A percentile compares a stretch with the other conserved stretches of the same genome.
Conservation (phyloP, 176 grass and related monocot species). For the Oryza officinalis region DNA sequence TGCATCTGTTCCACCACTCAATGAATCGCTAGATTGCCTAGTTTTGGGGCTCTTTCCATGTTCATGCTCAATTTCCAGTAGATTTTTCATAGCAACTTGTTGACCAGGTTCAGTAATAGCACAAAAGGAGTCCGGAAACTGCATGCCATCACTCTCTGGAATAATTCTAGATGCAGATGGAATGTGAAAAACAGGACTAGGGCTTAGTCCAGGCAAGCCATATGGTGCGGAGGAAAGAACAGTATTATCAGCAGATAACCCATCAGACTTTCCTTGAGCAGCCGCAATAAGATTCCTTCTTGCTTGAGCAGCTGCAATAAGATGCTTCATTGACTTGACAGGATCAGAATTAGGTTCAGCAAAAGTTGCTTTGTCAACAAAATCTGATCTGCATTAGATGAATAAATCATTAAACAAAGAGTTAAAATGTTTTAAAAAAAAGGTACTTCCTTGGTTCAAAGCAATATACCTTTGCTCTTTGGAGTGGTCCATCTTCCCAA, state of each 20-base stretch:
- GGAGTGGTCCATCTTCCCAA: slow-evolving; percentile 47
- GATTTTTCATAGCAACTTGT: slow-evolving; percentile 49
- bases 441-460: slow-evolving; percentile 8
- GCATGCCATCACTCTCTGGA: slow-evolving; percentile 48
- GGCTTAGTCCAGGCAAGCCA: slow-evolving; percentile 67
- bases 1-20: slow-evolving; percentile 69
- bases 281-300: slow-evolving; percentile 80
- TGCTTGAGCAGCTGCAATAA: slow-evolving; percentile 97
- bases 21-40: slow-evolving; percentile 46
- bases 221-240: slow-evolving; percentile 54
- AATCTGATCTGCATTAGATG: slow-evolving; percentile 50
- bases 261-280: slow-evolving; percentile 70
- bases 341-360: slow-evolving; percentile 38
- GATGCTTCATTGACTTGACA: slow-evolving; percentile 84
- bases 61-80: slow-evolving; percentile 53
- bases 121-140: slow-evolving; percentile 45
- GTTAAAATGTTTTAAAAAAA: not conserved
- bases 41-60: slow-evolving; percentile 56
- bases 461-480: slow-evolving; percentile 67
- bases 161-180: slow-evolving; percentile 60
- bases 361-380: slow-evolving; percentile 49
- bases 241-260: slow-evolving; percentile 44
- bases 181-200: slow-evolving; percentile 65
- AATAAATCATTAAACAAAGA: slow-evolving; percentile 33
- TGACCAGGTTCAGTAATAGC: slow-evolving; percentile 39